A percentile compares a stretch with the other conserved stretches of the same genome.
Evolutionary conservation across 345 rosid genomes (phyloP).

Genomic region (Streptanthus diversifolius): DNA sequence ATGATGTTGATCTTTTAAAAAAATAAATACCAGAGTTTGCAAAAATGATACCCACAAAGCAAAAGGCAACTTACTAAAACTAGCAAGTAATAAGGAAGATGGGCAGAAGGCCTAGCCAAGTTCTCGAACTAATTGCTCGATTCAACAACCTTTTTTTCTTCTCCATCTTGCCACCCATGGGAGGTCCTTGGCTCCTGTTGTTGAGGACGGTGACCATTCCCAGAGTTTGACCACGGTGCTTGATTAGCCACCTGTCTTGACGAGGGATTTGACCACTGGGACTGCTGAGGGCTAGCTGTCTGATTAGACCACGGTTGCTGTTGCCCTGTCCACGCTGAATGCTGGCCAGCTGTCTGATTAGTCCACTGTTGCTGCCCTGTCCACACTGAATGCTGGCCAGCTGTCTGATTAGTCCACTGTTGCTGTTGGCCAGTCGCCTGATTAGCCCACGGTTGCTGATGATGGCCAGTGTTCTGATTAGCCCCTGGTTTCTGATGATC

Average conservation of each 20-base stretch:
- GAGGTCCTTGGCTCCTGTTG: slow-evolving; percentile 25
- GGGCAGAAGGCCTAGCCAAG: neutral
- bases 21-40: slow-evolving; percentile 10
- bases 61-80: neutral
- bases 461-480: neutral
- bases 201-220: slow-evolving; percentile 21
- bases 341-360: slow-evolving; percentile 25
- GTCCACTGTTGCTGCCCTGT: slow-evolving; percentile 9
- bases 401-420: slow-evolving; percentile 7
- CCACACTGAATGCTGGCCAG: slow-evolving; percentile 1
- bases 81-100: neutral
- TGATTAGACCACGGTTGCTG: slow-evolving; percentile 31
- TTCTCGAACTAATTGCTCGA: slow-evolving; percentile 25
- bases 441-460: neutral
- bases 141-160: slow-evolving; percentile 24
- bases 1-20: neutral
- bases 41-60: slow-evolving; percentile 18
- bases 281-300: slow-evolving; percentile 30
- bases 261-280: slow-evolving; percentile 17
- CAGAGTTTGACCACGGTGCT: slow-evolving; percentile 23
- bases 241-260: slow-evolving; percentile 20
- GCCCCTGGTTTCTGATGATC: slow-evolving; percentile 9
- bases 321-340: slow-evolving; percentile 19
- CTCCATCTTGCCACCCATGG: slow-evolving; percentile 18
- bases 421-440: slow-evolving; percentile 26